These are phyloP conservation scores for Termitomyces sp. DNA, from an alignment of 768 basidiomycete species.

Conservation along the genomic window DNA sequence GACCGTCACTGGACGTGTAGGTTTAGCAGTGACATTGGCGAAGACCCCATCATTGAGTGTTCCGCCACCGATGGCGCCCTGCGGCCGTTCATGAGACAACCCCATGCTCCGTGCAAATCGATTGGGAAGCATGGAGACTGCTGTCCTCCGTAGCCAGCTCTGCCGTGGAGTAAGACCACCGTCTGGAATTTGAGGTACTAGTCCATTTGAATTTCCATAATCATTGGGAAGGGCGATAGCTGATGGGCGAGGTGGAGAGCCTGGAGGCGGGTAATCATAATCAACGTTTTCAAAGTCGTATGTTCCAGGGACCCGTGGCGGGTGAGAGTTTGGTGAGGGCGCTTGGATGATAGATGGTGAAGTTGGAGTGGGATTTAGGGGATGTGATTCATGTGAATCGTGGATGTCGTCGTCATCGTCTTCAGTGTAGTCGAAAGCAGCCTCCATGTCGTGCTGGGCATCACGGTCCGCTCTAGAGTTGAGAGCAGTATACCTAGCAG, in stretches of 20 bases:
- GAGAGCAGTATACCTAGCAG: conserved; percentile 65
- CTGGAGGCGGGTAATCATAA: conserved; percentile 80
- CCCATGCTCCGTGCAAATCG: conserved; percentile 42
- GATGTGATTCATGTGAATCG: conserved; percentile 44
- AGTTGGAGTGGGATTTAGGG: conserved; percentile 39
- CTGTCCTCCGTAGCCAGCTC: conserved; percentile 55
- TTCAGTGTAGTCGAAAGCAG: conserved; percentile 80
- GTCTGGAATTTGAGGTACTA: conserved; percentile 45
- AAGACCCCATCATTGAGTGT: conserved; percentile 88
- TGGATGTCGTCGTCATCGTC: conserved; percentile 57
- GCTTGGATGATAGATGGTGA: conserved; percentile 22
- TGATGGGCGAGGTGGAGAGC: conserved; percentile 69
- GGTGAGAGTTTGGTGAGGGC: conserved; percentile 13
- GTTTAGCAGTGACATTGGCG: conserved; percentile 91
- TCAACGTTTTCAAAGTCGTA: conserved; percentile 83
- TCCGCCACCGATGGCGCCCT: conserved; percentile 57
- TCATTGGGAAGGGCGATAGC: conserved; percentile 63
- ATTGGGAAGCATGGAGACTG: conserved; percentile 51
- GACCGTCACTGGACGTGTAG: conserved; percentile 50
- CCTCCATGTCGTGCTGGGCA: conserved; percentile 55
- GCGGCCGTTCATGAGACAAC: conserved; percentile 30
- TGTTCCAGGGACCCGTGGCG: conserved; percentile 32
- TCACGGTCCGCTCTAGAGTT: conserved; percentile 47
- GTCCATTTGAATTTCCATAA: conserved; percentile 71
- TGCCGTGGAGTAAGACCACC: conserved; percentile 27